Evolutionary conservation across 2,329 filamentous ascomycete genomes (phyloP).

Genomic region (Sphaceloma murrayae): DNA sequence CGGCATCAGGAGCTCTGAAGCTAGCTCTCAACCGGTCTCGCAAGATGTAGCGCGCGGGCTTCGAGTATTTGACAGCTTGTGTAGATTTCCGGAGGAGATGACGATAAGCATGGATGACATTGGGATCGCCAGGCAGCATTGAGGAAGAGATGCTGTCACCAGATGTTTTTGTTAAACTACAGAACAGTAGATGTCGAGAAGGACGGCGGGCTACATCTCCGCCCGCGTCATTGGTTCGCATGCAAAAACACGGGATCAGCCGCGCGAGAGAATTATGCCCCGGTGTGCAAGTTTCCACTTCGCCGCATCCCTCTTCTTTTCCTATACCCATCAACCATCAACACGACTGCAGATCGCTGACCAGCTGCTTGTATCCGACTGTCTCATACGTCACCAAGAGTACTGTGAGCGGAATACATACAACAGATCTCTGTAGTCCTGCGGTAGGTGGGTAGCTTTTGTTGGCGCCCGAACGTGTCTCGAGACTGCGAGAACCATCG

Average conservation of each 20-base stretch:
- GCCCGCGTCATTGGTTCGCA: neutral
- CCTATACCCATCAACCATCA: neutral
- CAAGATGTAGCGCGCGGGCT: conserved; percentile 55
- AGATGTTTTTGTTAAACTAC: too few species aligned
- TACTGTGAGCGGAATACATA: neutral
- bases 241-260: neutral
- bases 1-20: conserved; percentile 29
- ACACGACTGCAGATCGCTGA: conserved; percentile 8
- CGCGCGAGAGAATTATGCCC: too few species aligned
- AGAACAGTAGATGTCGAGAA: neutral
- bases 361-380: too few species aligned
- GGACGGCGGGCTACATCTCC: neutral
- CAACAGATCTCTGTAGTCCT: neutral
- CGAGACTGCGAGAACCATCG: neutral
- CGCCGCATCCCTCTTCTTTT: neutral
- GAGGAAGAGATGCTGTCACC: too few species aligned
- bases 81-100: conserved; percentile 57
- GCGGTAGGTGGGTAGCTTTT: conserved; percentile 8
- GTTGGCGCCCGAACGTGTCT: conserved; percentile 7
- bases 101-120: conserved; percentile 58
- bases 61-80: conserved; percentile 62
- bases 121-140: too few species aligned
- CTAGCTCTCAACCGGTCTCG: conserved; percentile 42
- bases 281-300: neutral
- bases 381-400: too few species aligned